A percentile compares a stretch with the other conserved stretches of the same genome.
Evolutionary conservation across 1,139 yeast genomes (phyloP).

Genomic region (Taphrina sp.): DNA sequence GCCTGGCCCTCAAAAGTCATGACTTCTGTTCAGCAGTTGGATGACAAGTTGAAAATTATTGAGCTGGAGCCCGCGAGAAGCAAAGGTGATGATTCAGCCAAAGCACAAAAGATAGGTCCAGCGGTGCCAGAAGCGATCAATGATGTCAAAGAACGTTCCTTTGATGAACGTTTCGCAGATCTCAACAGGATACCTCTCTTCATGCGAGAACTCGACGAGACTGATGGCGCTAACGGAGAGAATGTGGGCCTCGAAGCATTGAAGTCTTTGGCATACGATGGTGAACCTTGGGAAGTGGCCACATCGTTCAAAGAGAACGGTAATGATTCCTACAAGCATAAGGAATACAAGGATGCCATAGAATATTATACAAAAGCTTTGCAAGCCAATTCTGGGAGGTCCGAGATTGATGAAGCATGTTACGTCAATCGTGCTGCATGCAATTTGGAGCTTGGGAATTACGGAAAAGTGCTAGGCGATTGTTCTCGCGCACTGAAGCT

Average conservation of each 20-base stretch:
- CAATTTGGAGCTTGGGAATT: conserved; percentile 78
- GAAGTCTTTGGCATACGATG: conserved; percentile 88
- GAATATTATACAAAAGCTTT: conserved; percentile 77
- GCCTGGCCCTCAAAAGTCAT: background rate
- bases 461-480: conserved; percentile 81
- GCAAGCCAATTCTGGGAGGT: conserved; percentile 57
- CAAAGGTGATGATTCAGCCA: background rate
- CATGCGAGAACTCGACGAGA: conserved; percentile 82
- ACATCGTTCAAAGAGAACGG: conserved; percentile 89
- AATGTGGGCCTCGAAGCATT: conserved; percentile 79
- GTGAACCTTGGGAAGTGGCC: conserved; percentile 91
- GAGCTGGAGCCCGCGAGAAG: conserved; percentile 9
- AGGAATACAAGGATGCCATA: conserved; percentile 71
- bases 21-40: conserved; percentile 15
- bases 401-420: conserved; percentile 47
- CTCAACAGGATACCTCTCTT: conserved; percentile 85
- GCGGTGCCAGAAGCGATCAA: conserved; percentile 18
- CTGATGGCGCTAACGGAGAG: conserved; percentile 74
- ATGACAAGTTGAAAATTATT: conserved; percentile 21
- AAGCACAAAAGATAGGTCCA: conserved; percentile 4
- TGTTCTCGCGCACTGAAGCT: conserved; percentile 67
- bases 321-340: conserved; percentile 73
- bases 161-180: conserved; percentile 72
- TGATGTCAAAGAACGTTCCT: conserved; percentile 19
- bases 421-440: conserved; percentile 87